Evolutionary conservation across 345 rosid genomes (phyloP), one percentile per base, ranked within the genome.

Genomic region (Noccaea bulbosa): DNA sequence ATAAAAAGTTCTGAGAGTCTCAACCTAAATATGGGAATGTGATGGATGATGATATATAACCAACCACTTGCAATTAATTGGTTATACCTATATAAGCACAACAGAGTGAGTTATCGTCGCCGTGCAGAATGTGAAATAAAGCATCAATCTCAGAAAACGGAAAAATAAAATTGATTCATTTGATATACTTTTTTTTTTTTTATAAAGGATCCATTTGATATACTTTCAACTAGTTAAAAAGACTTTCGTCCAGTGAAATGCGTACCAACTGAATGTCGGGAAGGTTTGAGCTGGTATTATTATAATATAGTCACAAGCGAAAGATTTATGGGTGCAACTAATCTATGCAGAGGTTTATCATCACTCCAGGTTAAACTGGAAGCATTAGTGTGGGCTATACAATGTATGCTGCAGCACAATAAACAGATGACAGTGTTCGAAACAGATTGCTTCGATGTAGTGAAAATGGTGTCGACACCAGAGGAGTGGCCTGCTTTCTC

Each of bases 41-140:
- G 77, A 73, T 56, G 59, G 34, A 41, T 56, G 34, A 41, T 56
- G 65, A 48, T 73, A 56, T 38, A 39, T 65, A 65, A 65, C 65
- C 51, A 65, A 39, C 40, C 33, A 56, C 48, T 46, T 44, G 14
- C 22, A 65, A 65, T 56, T 47, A 65, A 56, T 55, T 54, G 6
- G 30, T 46, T 39, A 33, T 11, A 60, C 51, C 43, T 27, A 34
- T 53, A 14, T 55, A 17, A 37, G 52, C 17, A 58, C 39, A 41
- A 27, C 62, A 41, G 11, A 16, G 20, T 38, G 39, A 47, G 40
- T 37, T 47, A 46, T 45, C 45, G 33, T 44, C 22, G 43, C 40
- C 63, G 63, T 46, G 54, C 46, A 46, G 38, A 56, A 35, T 46
- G 52, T 57, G 16, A 24, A 52, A 56, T 22, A 14, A 67, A 66